Evolutionary conservation across 129 eudicot genomes (phyloP).

Genomic region (Tanacetum coccineum): DNA sequence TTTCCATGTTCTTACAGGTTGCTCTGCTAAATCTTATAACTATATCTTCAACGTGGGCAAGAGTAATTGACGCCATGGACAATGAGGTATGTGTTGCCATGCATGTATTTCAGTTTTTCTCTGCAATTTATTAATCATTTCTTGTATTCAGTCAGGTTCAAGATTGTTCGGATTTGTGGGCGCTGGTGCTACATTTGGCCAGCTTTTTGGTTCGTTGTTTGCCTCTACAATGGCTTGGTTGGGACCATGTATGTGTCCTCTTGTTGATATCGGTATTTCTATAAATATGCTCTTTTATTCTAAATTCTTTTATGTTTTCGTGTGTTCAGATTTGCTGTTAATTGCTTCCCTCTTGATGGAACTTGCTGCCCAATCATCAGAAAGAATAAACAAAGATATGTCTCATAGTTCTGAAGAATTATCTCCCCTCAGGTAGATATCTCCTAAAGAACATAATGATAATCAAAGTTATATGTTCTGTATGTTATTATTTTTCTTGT

Average conservation of each 20-base stretch:
- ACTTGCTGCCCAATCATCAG: conserved; percentile 83
- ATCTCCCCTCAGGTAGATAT: conserved; percentile 44
- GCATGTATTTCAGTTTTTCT: background rate
- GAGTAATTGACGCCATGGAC: conserved; percentile 94
- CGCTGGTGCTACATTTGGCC: conserved; percentile 95
- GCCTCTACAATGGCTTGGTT: conserved; percentile 89
- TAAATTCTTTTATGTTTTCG: background rate
- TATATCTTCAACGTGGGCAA: conserved; percentile 96
- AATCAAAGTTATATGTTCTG: background rate
- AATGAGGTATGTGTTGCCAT: conserved; percentile 59
- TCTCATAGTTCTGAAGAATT: conserved; percentile 50
- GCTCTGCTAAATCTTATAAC: conserved; percentile 85
- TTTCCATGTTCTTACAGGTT: conserved; percentile 44
- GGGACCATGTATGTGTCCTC: conserved; percentile 73
- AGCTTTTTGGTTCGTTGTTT: conserved; percentile 87
- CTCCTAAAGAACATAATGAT: conserved; percentile 7
- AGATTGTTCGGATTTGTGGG: conserved; percentile 96
- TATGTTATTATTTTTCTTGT: background rate
- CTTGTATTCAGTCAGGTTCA: conserved; percentile 91
- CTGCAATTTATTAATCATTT: conserved; percentile 25
- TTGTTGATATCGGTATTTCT: background rate
- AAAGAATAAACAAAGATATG: conserved; percentile 57
- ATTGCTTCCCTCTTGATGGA: conserved; percentile 85
- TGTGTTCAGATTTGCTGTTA: conserved; percentile 64
- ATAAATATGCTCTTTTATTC: background rate